phyloP scores from a whole-genome alignment of 371 early-diverging fungal genomes.

The Mortierella sp. region DNA sequence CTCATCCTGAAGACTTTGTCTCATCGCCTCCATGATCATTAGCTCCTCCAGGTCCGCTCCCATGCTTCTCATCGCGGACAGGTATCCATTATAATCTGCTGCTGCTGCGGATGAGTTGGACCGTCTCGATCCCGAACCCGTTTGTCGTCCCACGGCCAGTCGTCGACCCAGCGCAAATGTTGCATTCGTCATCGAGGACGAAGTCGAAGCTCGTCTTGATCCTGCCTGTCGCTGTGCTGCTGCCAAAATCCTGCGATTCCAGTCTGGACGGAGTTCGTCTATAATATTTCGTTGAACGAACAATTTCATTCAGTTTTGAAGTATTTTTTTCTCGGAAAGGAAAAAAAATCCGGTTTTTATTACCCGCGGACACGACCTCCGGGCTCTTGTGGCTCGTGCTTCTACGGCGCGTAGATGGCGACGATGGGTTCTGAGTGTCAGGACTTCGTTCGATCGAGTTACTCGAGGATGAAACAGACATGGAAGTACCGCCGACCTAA shows the following conservation, averaged over 20 bases:
- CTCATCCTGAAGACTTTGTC: conserved; percentile 76
- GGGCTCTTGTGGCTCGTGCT: conserved; percentile 70
- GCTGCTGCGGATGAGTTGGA: conserved; percentile 38
- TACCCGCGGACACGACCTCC: conserved; percentile 79
- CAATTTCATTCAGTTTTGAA: neutral
- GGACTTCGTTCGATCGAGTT: conserved; percentile 27
- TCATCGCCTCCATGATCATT: conserved; percentile 93
- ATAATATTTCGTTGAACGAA: neutral
- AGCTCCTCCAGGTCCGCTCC: conserved; percentile 89
- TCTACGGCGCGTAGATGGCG: conserved; percentile 59
- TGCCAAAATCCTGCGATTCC: conserved; percentile 60
- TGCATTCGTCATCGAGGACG: conserved; percentile 55
- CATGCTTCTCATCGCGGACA: conserved; percentile 75
- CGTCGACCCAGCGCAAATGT: conserved; percentile 59
- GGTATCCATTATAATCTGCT: conserved; percentile 69
- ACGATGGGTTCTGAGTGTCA: conserved; percentile 13
- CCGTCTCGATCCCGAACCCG: conserved; percentile 29
- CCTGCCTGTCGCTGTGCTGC: conserved; percentile 53
- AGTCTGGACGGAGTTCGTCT: conserved; percentile 86
- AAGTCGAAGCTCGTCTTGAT: conserved; percentile 58
- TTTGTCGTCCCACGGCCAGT: conserved; percentile 38
- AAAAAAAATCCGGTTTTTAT: neutral
- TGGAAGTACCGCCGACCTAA: conserved; percentile 35
- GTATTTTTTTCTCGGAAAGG: neutral
- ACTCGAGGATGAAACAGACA: conserved; percentile 36